A percentile compares a stretch with the other conserved stretches of the same genome.
Conservation (phyloP, 768 basidiomycete genomes). For the Phaeotremella fagi region DNA sequence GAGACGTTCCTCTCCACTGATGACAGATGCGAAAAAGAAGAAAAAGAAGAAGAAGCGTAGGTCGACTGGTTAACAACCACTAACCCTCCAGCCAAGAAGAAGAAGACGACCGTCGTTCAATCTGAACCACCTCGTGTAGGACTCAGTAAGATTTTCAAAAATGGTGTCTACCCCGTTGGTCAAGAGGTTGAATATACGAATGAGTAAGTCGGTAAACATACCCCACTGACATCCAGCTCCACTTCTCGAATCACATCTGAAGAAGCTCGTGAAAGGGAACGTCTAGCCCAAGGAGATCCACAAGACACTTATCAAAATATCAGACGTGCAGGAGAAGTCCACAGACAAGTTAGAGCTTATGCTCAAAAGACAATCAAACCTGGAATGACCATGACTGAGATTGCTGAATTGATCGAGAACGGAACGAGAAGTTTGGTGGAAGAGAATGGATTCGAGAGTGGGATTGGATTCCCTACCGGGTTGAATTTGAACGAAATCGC, state of each 20-base stretch:
- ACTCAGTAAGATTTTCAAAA: conserved; percentile 78
- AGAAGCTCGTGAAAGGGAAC: conserved; percentile 81
- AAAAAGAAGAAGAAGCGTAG: conserved; percentile 82
- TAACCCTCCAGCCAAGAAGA: conserved; percentile 67
- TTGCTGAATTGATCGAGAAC: conserved; percentile 88
- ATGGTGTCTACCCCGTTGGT: conserved; percentile 83
- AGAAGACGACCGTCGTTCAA: conserved; percentile 54
- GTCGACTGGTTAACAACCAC: too few relatives aligned
- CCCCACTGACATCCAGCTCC: conserved; percentile 57
- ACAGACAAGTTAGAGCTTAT: conserved; percentile 79
- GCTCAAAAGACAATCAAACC: conserved; percentile 80
- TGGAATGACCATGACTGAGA: conserved; percentile 90
- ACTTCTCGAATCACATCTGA: conserved; percentile 82
- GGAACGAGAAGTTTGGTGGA: conserved; percentile 87
- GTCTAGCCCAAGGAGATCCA: conserved; percentile 69
- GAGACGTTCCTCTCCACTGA: neutral
- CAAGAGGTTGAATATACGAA: conserved; percentile 86
- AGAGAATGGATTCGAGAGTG: conserved; percentile 66
- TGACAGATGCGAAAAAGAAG: conserved; percentile 65
- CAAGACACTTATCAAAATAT: conserved; percentile 82
- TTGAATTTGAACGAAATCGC: conserved; percentile 90
- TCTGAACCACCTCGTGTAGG: conserved; percentile 88
- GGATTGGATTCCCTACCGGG: conserved; percentile 95
- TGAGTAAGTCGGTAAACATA: conserved; percentile 60
- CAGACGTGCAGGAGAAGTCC: conserved; percentile 89